Conservation (phyloP, 2,329 filamentous ascomycete genomes). For the Alternaria triticina region DNA sequence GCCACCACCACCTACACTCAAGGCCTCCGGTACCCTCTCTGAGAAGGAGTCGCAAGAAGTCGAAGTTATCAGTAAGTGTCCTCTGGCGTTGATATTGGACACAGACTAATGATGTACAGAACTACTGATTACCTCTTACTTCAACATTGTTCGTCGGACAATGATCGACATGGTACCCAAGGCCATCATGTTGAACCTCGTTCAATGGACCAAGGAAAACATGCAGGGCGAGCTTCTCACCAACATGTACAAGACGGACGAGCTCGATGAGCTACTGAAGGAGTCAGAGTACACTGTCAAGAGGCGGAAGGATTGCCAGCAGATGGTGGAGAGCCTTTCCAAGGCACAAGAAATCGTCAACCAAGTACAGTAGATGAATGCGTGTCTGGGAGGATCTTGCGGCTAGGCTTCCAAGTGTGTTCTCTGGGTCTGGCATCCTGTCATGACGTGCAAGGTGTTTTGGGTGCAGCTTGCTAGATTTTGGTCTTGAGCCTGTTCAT, state of each 20-base stretch:
- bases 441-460: slow-evolving; percentile 21
- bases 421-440: slow-evolving; percentile 25
- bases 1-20: slow-evolving; percentile 86
- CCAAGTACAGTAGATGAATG: slow-evolving; percentile 58
- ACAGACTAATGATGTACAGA: slow-evolving; percentile 60
- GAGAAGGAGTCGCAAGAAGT: slow-evolving; percentile 96
- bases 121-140: slow-evolving; percentile 94
- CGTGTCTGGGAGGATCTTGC: slow-evolving; percentile 3
- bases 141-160: slow-evolving; percentile 95
- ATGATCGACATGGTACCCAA: slow-evolving; percentile 99
- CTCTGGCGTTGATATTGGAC: not conserved
- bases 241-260: slow-evolving; percentile 93
- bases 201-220: slow-evolving; percentile 95
- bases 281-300: slow-evolving; percentile 97
- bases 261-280: slow-evolving; percentile 92
- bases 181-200: slow-evolving; percentile 96
- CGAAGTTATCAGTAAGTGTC: slow-evolving; percentile 87
- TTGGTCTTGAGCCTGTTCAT: slow-evolving; percentile 19
- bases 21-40: slow-evolving; percentile 90
- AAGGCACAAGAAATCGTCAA: slow-evolving; percentile 96
- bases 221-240: slow-evolving; percentile 98
- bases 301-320: slow-evolving; percentile 95
- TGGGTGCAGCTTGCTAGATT: slow-evolving; percentile 21
- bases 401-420: slow-evolving; percentile 16
- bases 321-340: slow-evolving; percentile 94